Percentiles rank a stretch among this genome's conserved stretches.
Conservation (phyloP, 352 stramenopile genomes). For the Thraustochytrium striatum region DNA sequence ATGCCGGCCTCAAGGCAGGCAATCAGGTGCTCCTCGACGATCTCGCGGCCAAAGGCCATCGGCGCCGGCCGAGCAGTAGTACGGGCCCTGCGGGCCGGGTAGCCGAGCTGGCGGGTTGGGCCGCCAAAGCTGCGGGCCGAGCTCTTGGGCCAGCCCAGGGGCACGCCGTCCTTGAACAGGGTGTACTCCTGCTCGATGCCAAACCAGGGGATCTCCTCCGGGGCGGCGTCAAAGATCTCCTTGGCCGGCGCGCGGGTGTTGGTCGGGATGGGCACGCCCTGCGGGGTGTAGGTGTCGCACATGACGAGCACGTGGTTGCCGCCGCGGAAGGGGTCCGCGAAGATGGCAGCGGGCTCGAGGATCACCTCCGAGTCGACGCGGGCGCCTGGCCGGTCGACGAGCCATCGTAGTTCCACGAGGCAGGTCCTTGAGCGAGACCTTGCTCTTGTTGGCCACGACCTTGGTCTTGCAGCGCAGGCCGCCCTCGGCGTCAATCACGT, state of each 20-base stretch:
- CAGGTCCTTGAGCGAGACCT: conserved; percentile 66
- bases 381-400: conserved; percentile 92
- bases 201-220: conserved; percentile 77
- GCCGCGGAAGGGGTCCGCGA: conserved; percentile 90
- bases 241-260: conserved; percentile 77
- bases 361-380: conserved; percentile 92
- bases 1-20: conserved; percentile 89
- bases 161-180: conserved; percentile 71
- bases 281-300: conserved; percentile 91
- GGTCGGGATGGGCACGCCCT: conserved; percentile 80
- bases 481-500: conserved; percentile 82
- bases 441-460: conserved; percentile 65
- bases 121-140: conserved; percentile 19
- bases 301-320: conserved; percentile 92
- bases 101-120: conserved; percentile 57
- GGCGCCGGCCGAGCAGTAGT: conserved; percentile 87
- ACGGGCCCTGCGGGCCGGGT: conserved; percentile 80
- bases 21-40: conserved; percentile 90
- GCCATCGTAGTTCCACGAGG: conserved; percentile 94
- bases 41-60: conserved; percentile 90
- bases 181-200: conserved; percentile 95
- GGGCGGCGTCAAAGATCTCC: conserved; percentile 65
- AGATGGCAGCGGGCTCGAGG: conserved; percentile 81
- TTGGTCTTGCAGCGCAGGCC: conserved; percentile 89
- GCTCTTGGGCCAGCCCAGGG: conserved; percentile 80